Conservation (phyloP, 129 eudicot species). For the Silybum marianum region DNA sequence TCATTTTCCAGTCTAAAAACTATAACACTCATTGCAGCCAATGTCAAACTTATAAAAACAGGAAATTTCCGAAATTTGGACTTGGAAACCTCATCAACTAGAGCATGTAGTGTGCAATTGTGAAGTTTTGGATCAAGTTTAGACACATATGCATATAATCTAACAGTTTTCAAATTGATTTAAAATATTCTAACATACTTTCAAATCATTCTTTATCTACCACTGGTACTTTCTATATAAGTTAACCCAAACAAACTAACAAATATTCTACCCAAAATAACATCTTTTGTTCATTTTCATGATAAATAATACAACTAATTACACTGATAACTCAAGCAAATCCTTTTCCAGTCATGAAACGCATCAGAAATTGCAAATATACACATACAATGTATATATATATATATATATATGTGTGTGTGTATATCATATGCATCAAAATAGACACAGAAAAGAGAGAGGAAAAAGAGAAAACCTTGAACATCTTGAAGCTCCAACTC, state of each 20-base stretch:
- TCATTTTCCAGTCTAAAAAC: neutral
- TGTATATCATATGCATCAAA: neutral
- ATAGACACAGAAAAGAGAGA: neutral
- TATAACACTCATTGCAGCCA: neutral
- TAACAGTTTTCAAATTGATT: neutral
- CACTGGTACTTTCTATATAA: neutral
- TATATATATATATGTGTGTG: neutral
- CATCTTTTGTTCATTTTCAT: neutral
- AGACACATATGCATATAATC: neutral
- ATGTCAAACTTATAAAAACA: neutral
- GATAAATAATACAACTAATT: neutral
- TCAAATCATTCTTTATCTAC: neutral
- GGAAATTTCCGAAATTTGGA: neutral
- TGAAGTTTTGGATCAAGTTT: conserved; percentile 7
- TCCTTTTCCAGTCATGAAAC: neutral
- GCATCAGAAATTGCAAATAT: conserved; percentile 7
- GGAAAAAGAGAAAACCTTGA: conserved; percentile 49
- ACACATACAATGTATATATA: neutral
- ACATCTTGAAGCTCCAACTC: conserved; percentile 88
- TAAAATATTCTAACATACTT: neutral
- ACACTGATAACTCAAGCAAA: neutral
- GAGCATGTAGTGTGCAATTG: neutral
- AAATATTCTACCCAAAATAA: neutral
- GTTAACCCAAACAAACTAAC: neutral
- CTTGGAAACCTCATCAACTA: neutral